A percentile compares a stretch with the other conserved stretches of the same genome.
Evolutionary conservation across 1,284 basidiomycete genomes (phyloP).

Genomic region (Ustilago sp.): DNA sequence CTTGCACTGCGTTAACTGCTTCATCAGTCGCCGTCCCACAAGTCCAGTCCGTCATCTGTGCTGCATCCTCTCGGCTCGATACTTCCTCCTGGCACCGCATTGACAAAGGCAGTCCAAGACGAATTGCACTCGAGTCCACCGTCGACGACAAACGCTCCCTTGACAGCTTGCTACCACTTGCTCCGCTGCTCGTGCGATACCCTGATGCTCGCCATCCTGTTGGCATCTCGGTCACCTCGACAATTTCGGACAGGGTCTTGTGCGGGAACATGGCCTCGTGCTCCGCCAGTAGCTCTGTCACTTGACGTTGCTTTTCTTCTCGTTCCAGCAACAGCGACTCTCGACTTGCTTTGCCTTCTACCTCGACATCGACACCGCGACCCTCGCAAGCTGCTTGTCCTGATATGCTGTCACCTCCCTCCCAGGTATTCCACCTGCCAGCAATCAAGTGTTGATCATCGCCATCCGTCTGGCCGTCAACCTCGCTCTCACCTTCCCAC

Average conservation of each 20-base stretch:
- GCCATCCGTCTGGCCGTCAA: background rate
- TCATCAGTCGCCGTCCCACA: background rate
- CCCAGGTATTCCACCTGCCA: too few species aligned
- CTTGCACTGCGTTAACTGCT: background rate
- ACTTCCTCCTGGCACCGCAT: background rate
- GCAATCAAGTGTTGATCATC: too few species aligned
- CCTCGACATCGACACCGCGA: background rate
- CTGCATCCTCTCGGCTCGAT: background rate
- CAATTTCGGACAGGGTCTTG: conserved; percentile 34
- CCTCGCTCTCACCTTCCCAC: conserved; percentile 13
- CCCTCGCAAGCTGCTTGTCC: background rate
- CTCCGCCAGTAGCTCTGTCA: conserved; percentile 13
- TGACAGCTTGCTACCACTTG: conserved; percentile 16
- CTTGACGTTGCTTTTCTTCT: conserved; percentile 3
- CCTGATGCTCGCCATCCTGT: conserved; percentile 15
- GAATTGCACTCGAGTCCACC: conserved; percentile 4
- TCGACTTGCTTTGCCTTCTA: background rate
- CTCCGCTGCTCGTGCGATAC: conserved; percentile 16
- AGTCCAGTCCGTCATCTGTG: conserved; percentile 1
- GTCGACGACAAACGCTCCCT: conserved; percentile 6
- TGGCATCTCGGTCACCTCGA: conserved; percentile 28
- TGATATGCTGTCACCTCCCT: too few species aligned
- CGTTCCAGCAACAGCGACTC: background rate
- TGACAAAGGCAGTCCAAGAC: conserved; percentile 22
- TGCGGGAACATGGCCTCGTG: conserved; percentile 40